phyloP scores from a whole-genome alignment of 2,329 filamentous ascomycete species.

The Pseudogymnoascus sp. region DNA sequence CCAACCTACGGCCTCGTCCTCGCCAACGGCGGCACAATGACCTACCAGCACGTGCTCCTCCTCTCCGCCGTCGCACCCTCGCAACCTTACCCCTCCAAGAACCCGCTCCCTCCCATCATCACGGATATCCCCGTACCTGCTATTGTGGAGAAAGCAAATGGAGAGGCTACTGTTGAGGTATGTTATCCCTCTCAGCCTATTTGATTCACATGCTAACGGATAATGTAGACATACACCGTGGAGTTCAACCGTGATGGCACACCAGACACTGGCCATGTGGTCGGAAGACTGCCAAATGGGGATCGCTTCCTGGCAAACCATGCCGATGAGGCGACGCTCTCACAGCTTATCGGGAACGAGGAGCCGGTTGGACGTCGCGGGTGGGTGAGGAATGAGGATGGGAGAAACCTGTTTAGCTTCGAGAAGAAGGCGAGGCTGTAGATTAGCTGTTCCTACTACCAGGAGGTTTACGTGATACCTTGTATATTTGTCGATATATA shows the following conservation, averaged over 20 bases:
- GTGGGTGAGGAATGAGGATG: slow-evolving; percentile 32
- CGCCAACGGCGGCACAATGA: slow-evolving; percentile 59
- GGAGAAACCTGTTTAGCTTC: slow-evolving; percentile 34
- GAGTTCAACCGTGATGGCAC: slow-evolving; percentile 45
- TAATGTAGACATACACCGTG: slow-evolving; percentile 49
- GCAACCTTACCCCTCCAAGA: slow-evolving; percentile 39
- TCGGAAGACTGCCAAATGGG: slow-evolving; percentile 42
- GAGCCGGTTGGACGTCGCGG: slow-evolving; percentile 44
- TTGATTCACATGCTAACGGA: neutral
- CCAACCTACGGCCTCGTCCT: slow-evolving; percentile 45
- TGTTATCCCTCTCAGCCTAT: slow-evolving; percentile 13
- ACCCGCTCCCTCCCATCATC: slow-evolving; percentile 38
- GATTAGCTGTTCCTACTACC: neutral
- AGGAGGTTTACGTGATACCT: neutral
- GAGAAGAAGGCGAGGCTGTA: slow-evolving; percentile 18
- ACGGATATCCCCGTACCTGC: slow-evolving; percentile 34
- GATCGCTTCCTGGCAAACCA: slow-evolving; percentile 51
- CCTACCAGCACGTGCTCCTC: slow-evolving; percentile 56
- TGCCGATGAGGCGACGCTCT: slow-evolving; percentile 41
- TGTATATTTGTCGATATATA: neutral
- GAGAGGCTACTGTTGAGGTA: slow-evolving; percentile 47
- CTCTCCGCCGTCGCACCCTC: slow-evolving; percentile 41
- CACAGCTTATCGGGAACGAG: slow-evolving; percentile 34
- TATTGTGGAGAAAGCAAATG: slow-evolving; percentile 38
- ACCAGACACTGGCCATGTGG: slow-evolving; percentile 41